Evolutionary conservation across 441 rosid genomes (phyloP).

Genomic region (Breynia disticha): DNA sequence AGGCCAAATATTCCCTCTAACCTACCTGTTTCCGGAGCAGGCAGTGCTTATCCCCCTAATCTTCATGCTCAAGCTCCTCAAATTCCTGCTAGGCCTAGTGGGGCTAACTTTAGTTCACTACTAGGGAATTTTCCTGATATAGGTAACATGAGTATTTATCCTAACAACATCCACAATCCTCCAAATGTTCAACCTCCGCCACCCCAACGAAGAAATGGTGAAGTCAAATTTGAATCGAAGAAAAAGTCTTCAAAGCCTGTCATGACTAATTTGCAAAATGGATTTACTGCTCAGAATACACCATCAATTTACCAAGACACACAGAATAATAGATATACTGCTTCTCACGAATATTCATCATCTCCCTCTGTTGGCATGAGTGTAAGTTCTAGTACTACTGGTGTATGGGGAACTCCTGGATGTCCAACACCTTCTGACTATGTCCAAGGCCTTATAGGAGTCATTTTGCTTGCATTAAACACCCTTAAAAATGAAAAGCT

Average conservation of each 20-base stretch:
- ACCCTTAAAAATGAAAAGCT: constrained; percentile 32
- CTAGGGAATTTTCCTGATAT: constrained; percentile 34
- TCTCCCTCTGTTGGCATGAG: constrained; percentile 17
- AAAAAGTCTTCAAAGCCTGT: constrained; percentile 12
- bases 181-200: constrained; percentile 4
- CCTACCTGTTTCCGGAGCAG: constrained; percentile 12
- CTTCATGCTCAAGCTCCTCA: constrained; percentile 21
- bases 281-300: constrained; percentile 7
- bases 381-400: constrained; percentile 18
- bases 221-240: constrained; percentile 26
- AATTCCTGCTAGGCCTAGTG: constrained; percentile 31
- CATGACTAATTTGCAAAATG: constrained; percentile 17
- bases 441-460: constrained; percentile 29
- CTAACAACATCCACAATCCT: constrained; percentile 25
- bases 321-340: constrained; percentile 23
- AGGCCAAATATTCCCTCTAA: constrained; percentile 30
- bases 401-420: constrained; percentile 30
- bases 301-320: constrained; percentile 19
- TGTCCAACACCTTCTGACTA: constrained; percentile 24
- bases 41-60: constrained; percentile 10
- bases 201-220: constrained; percentile 20
- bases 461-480: constrained; percentile 33
- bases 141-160: constrained; percentile 33
- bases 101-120: constrained; percentile 29
- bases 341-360: constrained; percentile 25